A percentile compares a stretch with the other conserved stretches of the same genome.
These are phyloP conservation scores for Podospora fimiseda DNA, from an alignment of 495 filamentous ascomycete genomes.

Conservation along the genomic window DNA sequence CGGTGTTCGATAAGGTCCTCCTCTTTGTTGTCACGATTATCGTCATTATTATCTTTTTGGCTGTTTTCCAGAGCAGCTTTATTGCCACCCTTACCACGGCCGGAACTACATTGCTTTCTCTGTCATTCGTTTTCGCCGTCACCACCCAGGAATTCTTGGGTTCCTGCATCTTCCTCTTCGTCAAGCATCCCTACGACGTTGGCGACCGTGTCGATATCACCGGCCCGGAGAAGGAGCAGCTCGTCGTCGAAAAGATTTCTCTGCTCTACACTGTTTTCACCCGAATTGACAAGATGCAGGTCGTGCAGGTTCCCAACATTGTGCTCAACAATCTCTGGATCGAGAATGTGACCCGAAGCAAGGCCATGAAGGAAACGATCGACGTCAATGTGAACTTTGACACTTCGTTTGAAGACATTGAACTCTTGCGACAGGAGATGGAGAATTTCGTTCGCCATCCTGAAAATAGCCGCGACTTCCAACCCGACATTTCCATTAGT, in stretches of 20 bases:
- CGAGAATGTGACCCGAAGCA: conserved; percentile 84
- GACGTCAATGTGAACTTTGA: conserved; percentile 74
- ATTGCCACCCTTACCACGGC: conserved; percentile 87
- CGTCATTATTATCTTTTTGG: conserved; percentile 79
- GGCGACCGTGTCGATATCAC: conserved; percentile 87
- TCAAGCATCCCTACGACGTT: conserved; percentile 89
- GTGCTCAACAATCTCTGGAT: conserved; percentile 86
- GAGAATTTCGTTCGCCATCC: conserved; percentile 74
- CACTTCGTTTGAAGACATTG: conserved; percentile 81
- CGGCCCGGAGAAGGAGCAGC: conserved; percentile 52
- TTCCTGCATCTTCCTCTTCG: conserved; percentile 95
- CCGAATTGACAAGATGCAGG: conserved; percentile 69
- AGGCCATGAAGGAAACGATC: conserved; percentile 84
- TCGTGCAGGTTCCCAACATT: conserved; percentile 87
- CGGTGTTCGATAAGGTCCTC: conserved; percentile 80
- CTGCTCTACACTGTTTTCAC: conserved; percentile 92
- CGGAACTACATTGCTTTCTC: conserved; percentile 84
- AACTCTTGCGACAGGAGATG: conserved; percentile 74
- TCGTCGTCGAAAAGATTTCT: conserved; percentile 88
- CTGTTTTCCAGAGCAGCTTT: conserved; percentile 79
- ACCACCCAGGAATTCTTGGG: conserved; percentile 91
- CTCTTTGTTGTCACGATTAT: conserved; percentile 71
- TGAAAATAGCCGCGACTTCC: conserved; percentile 88
- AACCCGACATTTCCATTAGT: conserved; percentile 71
- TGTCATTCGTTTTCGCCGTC: conserved; percentile 89